Percentiles rank a stretch among this genome's conserved stretches.
These are phyloP conservation scores for Apophysomyces variabilis DNA, from an alignment of 371 early-diverging fungal species.

Conservation along the genomic window DNA sequence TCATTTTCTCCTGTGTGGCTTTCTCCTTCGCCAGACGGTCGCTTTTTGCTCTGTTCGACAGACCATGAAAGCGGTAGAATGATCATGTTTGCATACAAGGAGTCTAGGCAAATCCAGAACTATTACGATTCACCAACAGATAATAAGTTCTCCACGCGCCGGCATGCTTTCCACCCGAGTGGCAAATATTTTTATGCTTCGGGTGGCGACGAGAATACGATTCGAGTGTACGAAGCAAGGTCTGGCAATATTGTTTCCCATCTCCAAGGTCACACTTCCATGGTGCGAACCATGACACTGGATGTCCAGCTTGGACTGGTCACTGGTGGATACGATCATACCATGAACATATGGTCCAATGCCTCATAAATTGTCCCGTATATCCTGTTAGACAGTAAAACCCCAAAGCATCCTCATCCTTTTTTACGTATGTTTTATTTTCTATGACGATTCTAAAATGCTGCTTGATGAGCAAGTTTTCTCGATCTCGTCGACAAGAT, in stretches of 20 bases:
- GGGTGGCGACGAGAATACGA: conserved; percentile 64
- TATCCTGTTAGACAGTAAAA: no score
- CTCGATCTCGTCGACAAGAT: conserved; percentile 55
- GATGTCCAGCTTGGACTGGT: conserved; percentile 37
- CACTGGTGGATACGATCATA: conserved; percentile 44
- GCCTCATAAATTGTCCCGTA: conserved; percentile 6
- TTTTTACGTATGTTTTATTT: conserved; percentile 1
- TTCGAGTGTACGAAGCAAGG: conserved; percentile 67
- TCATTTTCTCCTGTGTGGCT: conserved; percentile 80
- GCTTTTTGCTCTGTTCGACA: conserved; percentile 70
- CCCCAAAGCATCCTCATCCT: neutral
- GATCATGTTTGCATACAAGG: conserved; percentile 61
- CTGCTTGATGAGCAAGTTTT: conserved; percentile 32
- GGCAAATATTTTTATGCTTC: conserved; percentile 72
- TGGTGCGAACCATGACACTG: conserved; percentile 32
- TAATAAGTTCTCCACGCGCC: conserved; percentile 57
- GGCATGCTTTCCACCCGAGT: conserved; percentile 65
- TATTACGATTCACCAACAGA: conserved; percentile 71
- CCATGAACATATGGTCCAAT: conserved; percentile 39
- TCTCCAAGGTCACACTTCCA: conserved; percentile 48
- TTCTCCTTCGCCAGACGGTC: conserved; percentile 58
- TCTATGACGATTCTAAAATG: neutral
- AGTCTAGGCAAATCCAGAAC: conserved; percentile 60
- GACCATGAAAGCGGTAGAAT: conserved; percentile 73
- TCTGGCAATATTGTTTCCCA: conserved; percentile 51